phyloP scores from a whole-genome alignment of 345 rosid species.

The Melaleuca quinquenervia region DNA sequence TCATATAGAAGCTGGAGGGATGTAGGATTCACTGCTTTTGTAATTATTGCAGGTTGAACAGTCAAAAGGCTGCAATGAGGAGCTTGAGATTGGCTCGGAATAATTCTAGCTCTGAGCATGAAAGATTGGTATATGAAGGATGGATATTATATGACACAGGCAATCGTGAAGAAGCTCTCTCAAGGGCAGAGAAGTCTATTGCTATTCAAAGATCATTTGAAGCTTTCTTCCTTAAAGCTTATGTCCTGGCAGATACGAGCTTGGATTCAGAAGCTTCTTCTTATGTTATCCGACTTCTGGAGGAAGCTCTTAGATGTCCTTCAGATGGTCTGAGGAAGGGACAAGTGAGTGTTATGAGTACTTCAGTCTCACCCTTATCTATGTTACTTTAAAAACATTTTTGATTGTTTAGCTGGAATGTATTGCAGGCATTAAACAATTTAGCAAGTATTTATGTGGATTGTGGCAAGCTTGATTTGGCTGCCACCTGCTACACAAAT shows the following conservation, averaged over 20 bases:
- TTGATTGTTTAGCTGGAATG: background rate
- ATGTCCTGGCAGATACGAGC: conserved; percentile 65
- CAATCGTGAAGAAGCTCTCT: conserved; percentile 66
- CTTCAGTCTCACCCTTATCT: background rate
- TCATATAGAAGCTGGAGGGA: background rate
- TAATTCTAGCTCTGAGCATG: conserved; percentile 48
- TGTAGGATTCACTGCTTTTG: background rate
- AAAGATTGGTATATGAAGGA: conserved; percentile 82
- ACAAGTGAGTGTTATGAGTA: conserved; percentile 41
- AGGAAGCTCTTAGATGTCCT: conserved; percentile 92
- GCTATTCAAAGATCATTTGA: conserved; percentile 70
- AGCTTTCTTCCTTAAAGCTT: conserved; percentile 90
- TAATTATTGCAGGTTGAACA: conserved; percentile 49
- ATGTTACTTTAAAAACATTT: background rate
- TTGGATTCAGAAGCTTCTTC: conserved; percentile 52
- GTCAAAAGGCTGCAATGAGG: conserved; percentile 88
- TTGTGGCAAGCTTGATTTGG: conserved; percentile 59
- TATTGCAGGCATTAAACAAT: conserved; percentile 81
- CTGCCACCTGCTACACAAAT: conserved; percentile 63
- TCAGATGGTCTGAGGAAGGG: conserved; percentile 96
- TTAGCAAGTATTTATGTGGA: conserved; percentile 80
- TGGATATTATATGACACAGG: conserved; percentile 92
- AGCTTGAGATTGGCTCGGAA: conserved; percentile 72
- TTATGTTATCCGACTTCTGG: conserved; percentile 57
- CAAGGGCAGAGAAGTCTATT: conserved; percentile 71